Percentiles rank a stretch among this genome's conserved stretches.
phyloP scores from a whole-genome alignment of 2,329 filamentous ascomycete species.

The Colletotrichum echinochloae region DNA sequence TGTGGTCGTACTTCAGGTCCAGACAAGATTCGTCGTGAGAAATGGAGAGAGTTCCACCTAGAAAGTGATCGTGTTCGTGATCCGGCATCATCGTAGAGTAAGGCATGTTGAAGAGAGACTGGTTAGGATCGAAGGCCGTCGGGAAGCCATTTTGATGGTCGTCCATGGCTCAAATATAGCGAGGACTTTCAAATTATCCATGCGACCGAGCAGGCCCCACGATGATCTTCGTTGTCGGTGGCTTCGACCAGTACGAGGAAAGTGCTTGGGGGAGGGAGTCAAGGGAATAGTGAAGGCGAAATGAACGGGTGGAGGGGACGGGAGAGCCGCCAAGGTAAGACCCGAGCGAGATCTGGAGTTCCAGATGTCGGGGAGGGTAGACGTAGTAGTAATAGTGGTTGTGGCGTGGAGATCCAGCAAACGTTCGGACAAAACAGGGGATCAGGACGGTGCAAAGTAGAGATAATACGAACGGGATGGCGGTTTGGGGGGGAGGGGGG shows the following conservation, averaged over 20 bases:
- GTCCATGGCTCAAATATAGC: constrained; percentile 42
- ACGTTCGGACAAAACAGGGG: constrained; percentile 2
- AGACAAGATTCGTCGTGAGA: constrained; percentile 51
- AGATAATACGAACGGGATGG: constrained; percentile 14
- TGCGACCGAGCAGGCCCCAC: constrained; percentile 11
- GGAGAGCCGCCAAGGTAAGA: constrained; percentile 35
- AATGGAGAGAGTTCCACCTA: not conserved
- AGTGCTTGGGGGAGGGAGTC: not conserved
- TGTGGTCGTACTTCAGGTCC: constrained; percentile 41
- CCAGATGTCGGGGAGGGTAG: constrained; percentile 16
- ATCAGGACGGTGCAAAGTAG: constrained; percentile 2
- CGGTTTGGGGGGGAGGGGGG: constrained; percentile 9
- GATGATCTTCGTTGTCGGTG: constrained; percentile 7
- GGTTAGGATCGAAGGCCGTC: not conserved
- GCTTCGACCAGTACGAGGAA: not conserved
- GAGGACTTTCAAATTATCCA: constrained; percentile 2
- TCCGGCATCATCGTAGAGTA: constrained; percentile 3
- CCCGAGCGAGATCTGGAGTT: constrained; percentile 20
- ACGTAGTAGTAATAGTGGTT: constrained; percentile 20
- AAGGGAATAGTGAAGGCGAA: not conserved
- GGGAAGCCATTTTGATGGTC: constrained; percentile 35
- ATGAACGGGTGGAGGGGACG: constrained; percentile 2
- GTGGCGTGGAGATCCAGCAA: constrained; percentile 19
- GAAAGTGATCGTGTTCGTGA: constrained; percentile 8
- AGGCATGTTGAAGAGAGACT: constrained; percentile 37